phyloP scores from a whole-genome alignment of 257 asterid species.

The Eustoma russellianum region DNA sequence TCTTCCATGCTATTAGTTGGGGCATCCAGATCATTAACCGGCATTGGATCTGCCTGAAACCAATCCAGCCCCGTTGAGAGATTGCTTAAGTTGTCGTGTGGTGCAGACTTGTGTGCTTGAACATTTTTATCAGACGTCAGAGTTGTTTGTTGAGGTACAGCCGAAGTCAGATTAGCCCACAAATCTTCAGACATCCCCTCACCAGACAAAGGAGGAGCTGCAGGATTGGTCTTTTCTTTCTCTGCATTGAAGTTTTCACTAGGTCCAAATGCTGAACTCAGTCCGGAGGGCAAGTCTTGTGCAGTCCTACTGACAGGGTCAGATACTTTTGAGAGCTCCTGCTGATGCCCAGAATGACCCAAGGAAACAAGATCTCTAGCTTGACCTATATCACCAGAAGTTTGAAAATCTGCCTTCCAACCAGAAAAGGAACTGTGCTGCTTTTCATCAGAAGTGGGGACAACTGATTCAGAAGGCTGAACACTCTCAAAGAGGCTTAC shows the following conservation, averaged over 20 bases:
- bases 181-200: constrained; percentile 43
- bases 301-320: constrained; percentile 15
- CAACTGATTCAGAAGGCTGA: constrained; percentile 34
- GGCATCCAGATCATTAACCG: constrained; percentile 19
- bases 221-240: constrained; percentile 21
- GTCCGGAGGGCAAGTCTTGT: constrained; percentile 47
- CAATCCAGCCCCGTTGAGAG: constrained; percentile 36
- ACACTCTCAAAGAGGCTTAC: constrained; percentile 42
- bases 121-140: constrained; percentile 29
- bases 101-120: constrained; percentile 19
- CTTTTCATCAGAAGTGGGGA: constrained; percentile 23
- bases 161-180: constrained; percentile 37
- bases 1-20: constrained; percentile 15
- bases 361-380: constrained; percentile 13
- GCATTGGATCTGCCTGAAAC: constrained; percentile 43
- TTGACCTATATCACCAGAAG: constrained; percentile 34
- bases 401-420: constrained; percentile 84
- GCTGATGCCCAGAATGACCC: constrained; percentile 22
- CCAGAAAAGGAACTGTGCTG: constrained; percentile 34
- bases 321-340: constrained; percentile 9
- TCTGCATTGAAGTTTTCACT: constrained; percentile 21
- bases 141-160: constrained; percentile 16
- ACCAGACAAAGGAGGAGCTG: constrained; percentile 33
- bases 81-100: constrained; percentile 15
- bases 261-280: constrained; percentile 61